Evolutionary conservation across 2,329 filamentous ascomycete genomes (phyloP), one percentile per base, ranked within the genome.

Genomic region (Sphaceloma murrayae): DNA sequence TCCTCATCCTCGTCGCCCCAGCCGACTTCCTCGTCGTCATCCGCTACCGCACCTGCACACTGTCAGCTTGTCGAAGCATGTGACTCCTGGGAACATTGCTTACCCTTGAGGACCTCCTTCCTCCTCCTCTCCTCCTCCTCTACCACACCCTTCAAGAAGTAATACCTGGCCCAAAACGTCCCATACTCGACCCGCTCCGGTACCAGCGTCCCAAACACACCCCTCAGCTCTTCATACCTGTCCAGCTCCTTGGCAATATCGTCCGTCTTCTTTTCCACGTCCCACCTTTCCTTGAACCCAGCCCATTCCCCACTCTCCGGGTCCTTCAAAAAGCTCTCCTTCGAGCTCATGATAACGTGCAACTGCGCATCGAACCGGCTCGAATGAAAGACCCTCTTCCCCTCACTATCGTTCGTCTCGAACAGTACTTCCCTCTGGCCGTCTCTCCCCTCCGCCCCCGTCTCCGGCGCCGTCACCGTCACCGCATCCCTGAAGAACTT

Each of bases 131-230:
- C 91, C 47, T 94, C 88, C 18, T 84, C 88, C 67, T 96, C 89
- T 51, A 98, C 83, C 11, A 91, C 85, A 57, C 93, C 82, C 56
- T 89, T 75, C 51, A 96, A 67, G 68, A 94, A 98, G 62, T 96
- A 96, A 65, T 98, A 98, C 46, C 91, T 75, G 59, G 76, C 82
- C 89, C 91, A 98, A 61, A 98, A 98, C 43, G 82, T 76, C 43
- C 70, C 74, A 57, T 98, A 98, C 24, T 88, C 75, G n/a, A 95
- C 85, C 54, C 78, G 76, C 62, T 88, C 87, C 1, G 91, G 91
- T n/a, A 98, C 91, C 45, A 94, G 68, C 67, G 82, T 87, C 73
- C 95, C 91, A 89, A 98, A 96, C 0, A 87, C 87, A 18, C 73
- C 66, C 54, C 88, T 73, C 54, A 98, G 67, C 63, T 96, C 89